Evolutionary conservation across 257 asterid species (phyloP).

Genomic region (Handroanthus guayacan): DNA sequence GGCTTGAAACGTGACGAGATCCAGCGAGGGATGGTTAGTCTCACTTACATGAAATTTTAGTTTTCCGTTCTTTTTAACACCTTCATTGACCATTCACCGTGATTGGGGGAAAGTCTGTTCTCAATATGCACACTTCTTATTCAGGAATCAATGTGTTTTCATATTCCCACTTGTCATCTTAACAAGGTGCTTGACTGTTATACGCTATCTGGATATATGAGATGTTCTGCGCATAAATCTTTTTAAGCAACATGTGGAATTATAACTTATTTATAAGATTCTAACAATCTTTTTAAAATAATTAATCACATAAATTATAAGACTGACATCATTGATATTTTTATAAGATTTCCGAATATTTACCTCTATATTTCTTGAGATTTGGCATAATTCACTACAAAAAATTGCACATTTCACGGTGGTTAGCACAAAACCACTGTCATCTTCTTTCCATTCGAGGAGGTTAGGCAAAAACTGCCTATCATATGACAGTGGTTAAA

Average conservation of each 20-base stretch:
- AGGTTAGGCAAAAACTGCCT: no score
- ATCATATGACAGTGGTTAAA: no score
- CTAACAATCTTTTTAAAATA: no score
- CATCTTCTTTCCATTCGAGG: no score
- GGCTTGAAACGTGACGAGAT: slow-evolving; percentile 95
- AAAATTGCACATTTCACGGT: no score
- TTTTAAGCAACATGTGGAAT: neutral
- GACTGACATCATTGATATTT: no score
- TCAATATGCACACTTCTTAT: slow-evolving; percentile 2
- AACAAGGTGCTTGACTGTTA: neutral
- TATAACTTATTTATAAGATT: no score
- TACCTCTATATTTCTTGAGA: no score
- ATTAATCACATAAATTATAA: no score
- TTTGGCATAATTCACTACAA: no score
- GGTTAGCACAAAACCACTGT: no score
- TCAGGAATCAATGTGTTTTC: neutral
- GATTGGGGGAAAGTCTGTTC: slow-evolving; percentile 8
- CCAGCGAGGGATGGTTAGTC: slow-evolving; percentile 89
- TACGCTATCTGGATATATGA: neutral
- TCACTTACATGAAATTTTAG: slow-evolving; percentile 21
- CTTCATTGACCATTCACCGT: neutral
- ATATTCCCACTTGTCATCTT: neutral
- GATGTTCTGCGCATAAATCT: neutral
- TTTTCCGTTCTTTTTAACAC: neutral
- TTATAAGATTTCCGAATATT: no score